A percentile compares a stretch with the other conserved stretches of the same genome.
These are phyloP conservation scores for Talaromyces nanjingensis DNA, from an alignment of 495 filamentous ascomycete species.

Conservation along the genomic window DNA sequence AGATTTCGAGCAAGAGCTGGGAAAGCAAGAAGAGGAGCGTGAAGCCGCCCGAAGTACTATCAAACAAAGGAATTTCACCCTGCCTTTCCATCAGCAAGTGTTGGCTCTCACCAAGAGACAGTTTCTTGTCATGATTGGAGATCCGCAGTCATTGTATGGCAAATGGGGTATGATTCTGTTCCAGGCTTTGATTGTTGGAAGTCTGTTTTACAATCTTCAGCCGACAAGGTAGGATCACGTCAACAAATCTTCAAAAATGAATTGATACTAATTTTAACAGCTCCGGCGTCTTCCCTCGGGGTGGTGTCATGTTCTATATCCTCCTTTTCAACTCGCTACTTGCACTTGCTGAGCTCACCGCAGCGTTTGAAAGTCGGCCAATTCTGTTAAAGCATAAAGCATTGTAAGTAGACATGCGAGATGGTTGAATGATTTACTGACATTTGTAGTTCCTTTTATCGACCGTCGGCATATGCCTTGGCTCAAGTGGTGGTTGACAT, in stretches of 20 bases:
- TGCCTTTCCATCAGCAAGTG: slow-evolving; percentile 62
- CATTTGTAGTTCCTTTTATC: slow-evolving; percentile 58
- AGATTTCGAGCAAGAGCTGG: slow-evolving; percentile 44
- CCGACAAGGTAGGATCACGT: slow-evolving; percentile 34
- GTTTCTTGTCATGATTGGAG: slow-evolving; percentile 58
- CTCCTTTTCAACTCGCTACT: slow-evolving; percentile 77
- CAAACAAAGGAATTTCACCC: slow-evolving; percentile 54
- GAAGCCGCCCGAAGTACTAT: slow-evolving; percentile 36
- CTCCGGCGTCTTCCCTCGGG: slow-evolving; percentile 39
- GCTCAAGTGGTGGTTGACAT: slow-evolving; percentile 72
- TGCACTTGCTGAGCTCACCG: slow-evolving; percentile 67
- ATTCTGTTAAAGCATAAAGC: slow-evolving; percentile 79
- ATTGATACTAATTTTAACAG: slow-evolving; percentile 18
- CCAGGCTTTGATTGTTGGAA: slow-evolving; percentile 70
- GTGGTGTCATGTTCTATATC: slow-evolving; percentile 64
- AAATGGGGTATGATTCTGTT: slow-evolving; percentile 59
- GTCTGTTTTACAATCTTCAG: slow-evolving; percentile 66
- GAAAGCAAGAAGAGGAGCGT: slow-evolving; percentile 38
- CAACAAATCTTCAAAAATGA: neutral
- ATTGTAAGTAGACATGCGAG: slow-evolving; percentile 31
- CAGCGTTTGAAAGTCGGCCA: slow-evolving; percentile 61
- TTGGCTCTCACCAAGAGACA: slow-evolving; percentile 60
- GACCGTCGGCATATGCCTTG: slow-evolving; percentile 70
- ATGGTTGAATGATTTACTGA: slow-evolving; percentile 4
- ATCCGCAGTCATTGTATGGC: slow-evolving; percentile 41